Conservation (phyloP, 148 eudicot species). For the Rhododendron griersonianum region DNA sequence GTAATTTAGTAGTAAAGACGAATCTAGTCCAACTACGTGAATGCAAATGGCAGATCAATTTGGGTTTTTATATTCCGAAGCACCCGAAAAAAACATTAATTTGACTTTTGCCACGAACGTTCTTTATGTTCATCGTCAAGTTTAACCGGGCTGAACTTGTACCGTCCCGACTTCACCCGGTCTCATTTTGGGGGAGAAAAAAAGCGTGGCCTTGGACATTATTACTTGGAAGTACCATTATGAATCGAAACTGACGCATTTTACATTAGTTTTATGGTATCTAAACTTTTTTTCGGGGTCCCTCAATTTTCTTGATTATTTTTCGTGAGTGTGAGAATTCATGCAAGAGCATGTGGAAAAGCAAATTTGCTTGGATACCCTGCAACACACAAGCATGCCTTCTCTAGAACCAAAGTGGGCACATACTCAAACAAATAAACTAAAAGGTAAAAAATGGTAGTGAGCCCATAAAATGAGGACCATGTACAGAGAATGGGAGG, state of each 20-base stretch:
- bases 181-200: not conserved
- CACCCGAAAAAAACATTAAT: not conserved
- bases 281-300: not conserved
- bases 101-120: not conserved
- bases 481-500: not conserved
- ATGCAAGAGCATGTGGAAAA: slow-evolving; percentile 13
- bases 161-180: not conserved
- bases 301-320: not conserved
- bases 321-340: not conserved
- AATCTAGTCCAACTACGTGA: not conserved
- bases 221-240: not conserved
- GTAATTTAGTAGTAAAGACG: not conserved
- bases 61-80: not conserved
- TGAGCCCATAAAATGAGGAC: not conserved
- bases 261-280: not conserved
- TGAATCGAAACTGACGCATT: not conserved
- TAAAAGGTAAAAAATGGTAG: not conserved
- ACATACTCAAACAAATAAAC: not conserved
- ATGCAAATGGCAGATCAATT: not conserved
- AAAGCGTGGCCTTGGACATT: not conserved
- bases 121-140: not conserved
- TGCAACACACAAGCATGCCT: slow-evolving; percentile 11
- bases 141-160: not conserved
- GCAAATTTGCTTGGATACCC: not conserved
- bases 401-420: slow-evolving; percentile 12